Percentiles rank a stretch among this genome's conserved stretches.
Evolutionary conservation across 257 asterid species (phyloP).

Genomic region (Solanum sitiens): DNA sequence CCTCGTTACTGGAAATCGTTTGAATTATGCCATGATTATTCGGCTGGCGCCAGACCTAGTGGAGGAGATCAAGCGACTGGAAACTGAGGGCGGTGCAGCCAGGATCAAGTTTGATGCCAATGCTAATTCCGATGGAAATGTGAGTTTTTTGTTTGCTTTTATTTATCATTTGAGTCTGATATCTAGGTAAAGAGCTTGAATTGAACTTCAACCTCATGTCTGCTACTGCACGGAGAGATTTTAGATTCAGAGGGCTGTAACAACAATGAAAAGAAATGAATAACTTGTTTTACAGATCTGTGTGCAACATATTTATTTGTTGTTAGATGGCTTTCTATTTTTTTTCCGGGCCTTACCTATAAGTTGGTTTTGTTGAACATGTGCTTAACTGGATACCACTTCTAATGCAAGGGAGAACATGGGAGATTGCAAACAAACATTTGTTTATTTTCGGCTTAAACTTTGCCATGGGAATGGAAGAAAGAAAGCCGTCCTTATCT

Average conservation of each 20-base stretch:
- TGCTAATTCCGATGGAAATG: constrained; percentile 70
- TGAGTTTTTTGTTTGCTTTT: constrained; percentile 23
- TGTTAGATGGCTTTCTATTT: background rate
- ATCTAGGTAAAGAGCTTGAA: background rate
- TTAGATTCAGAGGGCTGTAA: background rate
- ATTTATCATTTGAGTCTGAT: background rate
- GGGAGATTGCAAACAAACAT: background rate
- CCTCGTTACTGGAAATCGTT: constrained; percentile 67
- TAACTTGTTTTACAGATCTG: background rate
- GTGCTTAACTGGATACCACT: background rate
- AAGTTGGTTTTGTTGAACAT: background rate
- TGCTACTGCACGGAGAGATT: background rate
- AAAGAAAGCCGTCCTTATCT: background rate
- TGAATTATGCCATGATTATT: constrained; percentile 83
- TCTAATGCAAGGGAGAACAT: background rate
- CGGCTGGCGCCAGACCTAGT: constrained; percentile 83
- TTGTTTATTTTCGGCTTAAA: background rate
- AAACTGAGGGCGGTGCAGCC: constrained; percentile 59
- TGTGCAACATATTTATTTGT: background rate
- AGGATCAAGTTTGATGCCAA: constrained; percentile 78
- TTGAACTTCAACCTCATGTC: background rate
- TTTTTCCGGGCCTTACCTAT: background rate
- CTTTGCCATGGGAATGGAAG: background rate
- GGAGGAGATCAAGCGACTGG: constrained; percentile 98
- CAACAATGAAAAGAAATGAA: background rate